Evolutionary conservation across 257 asterid species (phyloP), one percentile per base, ranked within the genome.

Genomic region (Solanum pennellii): DNA sequence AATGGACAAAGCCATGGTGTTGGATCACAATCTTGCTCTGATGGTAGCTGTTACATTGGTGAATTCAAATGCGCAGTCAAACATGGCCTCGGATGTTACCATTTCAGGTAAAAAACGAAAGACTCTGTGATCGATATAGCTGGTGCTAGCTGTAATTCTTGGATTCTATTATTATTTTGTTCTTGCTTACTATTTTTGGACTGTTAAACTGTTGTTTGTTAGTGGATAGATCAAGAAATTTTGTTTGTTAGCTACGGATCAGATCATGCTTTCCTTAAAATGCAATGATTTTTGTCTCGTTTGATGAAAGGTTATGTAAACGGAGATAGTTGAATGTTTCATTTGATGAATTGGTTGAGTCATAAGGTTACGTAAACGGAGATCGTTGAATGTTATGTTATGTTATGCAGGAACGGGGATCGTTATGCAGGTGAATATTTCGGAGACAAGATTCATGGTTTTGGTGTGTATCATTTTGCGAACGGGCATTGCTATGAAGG

Each of bases 401-500:
- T 83, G 44, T 69, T 29, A 75, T 29, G 9, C 83, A 96, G 99
- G 90, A 96, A 96, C 25, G 98, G 98, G 29, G 98, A 96, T 88
- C 90, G 94, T 86, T 94, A 94, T 60, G 93, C 92, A 1, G 98
- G 98, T 52, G 98, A 96, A 86, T 96, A 96, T 86, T 96, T 95
- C 69, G 96, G 94, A 33, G 97, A 96, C 83, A 96, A 91, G 91
- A 89, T 95, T 95, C 84, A 79, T 45, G 84, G 84, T 45, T 79
- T 79, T 45, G 84, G 84, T 79, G 84, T 79, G 42, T 79, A 96
- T 87, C 94, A 92, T 83, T 96, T 96, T 16, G 97, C 92, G 37
- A 94, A 94, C 42, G 97, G 99, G 31, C 98, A 96, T 77, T 90
- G 95, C 85, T 95, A 94, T 21, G 98, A 96, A 90, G 99, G 99